These are phyloP conservation scores for Cymbomonas tetramitiformis DNA, from an alignment of 139 green algal genomes.

Conservation along the genomic window DNA sequence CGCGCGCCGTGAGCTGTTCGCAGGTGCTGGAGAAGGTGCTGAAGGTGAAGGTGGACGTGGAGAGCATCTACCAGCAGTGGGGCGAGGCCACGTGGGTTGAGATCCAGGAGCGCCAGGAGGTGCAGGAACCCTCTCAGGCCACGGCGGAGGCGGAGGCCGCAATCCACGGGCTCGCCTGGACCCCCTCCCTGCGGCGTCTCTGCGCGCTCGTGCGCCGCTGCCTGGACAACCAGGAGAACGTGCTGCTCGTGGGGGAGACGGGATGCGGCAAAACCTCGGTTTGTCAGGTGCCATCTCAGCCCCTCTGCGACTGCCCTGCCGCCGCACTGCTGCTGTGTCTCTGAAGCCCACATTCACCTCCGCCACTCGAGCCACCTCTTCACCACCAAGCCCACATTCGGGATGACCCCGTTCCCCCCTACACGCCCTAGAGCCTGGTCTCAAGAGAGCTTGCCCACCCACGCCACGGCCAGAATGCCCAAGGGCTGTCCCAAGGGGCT, in stretches of 20 bases:
- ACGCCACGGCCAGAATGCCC: too few species aligned
- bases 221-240: constrained; percentile 64
- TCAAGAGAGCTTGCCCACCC: too few species aligned
- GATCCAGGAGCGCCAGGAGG: neutral
- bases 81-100: constrained; percentile 22
- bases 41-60: constrained; percentile 50
- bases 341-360: too few species aligned
- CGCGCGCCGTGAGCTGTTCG: constrained; percentile 55
- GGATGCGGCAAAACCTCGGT: constrained; percentile 93
- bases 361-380: too few species aligned
- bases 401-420: too few species aligned
- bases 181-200: constrained; percentile 71
- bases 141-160: neutral
- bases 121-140: neutral
- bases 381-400: too few species aligned
- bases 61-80: constrained; percentile 27
- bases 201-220: constrained; percentile 54
- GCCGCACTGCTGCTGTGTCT: too few species aligned
- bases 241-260: constrained; percentile 89
- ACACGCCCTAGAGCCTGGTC: too few species aligned
- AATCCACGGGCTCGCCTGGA: constrained; percentile 69
- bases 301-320: too few species aligned
- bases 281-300: too few species aligned
- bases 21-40: constrained; percentile 41
- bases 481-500: too few species aligned